A percentile compares a stretch with the other conserved stretches of the same genome.
phyloP scores from a whole-genome alignment of 2,329 filamentous ascomycete genomes.

The Phoma herbarum region DNA sequence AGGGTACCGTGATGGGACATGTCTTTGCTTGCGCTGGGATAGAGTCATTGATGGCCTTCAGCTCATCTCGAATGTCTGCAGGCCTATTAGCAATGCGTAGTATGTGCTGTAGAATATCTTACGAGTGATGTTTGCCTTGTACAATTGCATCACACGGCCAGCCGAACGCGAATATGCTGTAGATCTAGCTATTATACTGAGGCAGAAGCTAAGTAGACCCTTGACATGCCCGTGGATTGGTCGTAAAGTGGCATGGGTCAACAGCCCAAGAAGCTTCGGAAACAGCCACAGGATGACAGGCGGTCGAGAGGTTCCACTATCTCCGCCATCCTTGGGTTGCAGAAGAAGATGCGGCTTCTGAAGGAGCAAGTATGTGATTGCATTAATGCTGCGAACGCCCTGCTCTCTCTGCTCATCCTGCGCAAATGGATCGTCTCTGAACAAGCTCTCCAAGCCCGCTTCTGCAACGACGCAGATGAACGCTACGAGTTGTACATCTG shows the following conservation, averaged over 20 bases:
- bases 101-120: constrained; percentile 17
- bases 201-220: constrained; percentile 49
- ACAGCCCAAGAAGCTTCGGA: constrained; percentile 61
- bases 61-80: constrained; percentile 57
- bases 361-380: constrained; percentile 76
- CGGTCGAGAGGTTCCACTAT: constrained; percentile 47
- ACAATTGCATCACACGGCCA: constrained; percentile 45
- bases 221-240: constrained; percentile 51
- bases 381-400: constrained; percentile 76
- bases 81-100: constrained; percentile 10
- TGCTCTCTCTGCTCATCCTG: constrained; percentile 66
- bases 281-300: constrained; percentile 65
- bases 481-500: constrained; percentile 79
- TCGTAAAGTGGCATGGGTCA: constrained; percentile 54
- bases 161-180: constrained; percentile 49
- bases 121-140: constrained; percentile 55
- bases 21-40: constrained; percentile 16
- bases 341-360: constrained; percentile 77
- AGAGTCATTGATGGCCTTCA: constrained; percentile 49
- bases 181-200: constrained; percentile 49
- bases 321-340: constrained; percentile 36
- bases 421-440: constrained; percentile 74
- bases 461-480: constrained; percentile 85
- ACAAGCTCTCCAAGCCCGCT: constrained; percentile 76
- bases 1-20: constrained; percentile 50